Evolutionary conservation across 768 basidiomycete species (phyloP), one percentile per base, ranked within the genome.

Genomic region (Auriculariales sp.): DNA sequence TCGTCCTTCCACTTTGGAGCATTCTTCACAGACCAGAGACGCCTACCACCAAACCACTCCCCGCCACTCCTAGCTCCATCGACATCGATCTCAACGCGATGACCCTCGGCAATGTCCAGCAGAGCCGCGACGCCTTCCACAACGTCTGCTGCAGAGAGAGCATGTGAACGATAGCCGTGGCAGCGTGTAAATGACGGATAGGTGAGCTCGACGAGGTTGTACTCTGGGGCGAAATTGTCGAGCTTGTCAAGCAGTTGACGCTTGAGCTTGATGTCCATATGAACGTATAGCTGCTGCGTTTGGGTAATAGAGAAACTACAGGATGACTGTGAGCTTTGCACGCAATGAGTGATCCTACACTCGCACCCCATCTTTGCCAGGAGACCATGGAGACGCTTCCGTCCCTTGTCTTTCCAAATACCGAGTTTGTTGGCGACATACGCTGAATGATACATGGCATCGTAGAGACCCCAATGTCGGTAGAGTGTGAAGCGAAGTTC

Each of bases 231-330:
- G 48, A 95, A 83, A 36, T 81, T 77, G 48, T 89, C 82, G 3
- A 99, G 76, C 61, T 93, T 91, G 47, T 76, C 71, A 29, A 83
- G 75, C 11, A 99, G 71, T 14, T 75, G 71, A 44, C 76, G 74
- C 64, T 95, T 98, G 53, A 98, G 75, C 59, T 91, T 87, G 68
- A 89, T 84, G 61, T 95, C 91, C 95, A 99, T 99, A 61, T 97
- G 92, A 0, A 83, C 67, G 59, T 90, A 94, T 2, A 85, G 74
- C 58, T 99, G 93, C 56, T 95, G 92, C 14, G 91, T 93, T 63
- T 99, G 93, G 2, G 77, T 74, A 56, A 97, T 77, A 2, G 94
- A 97, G 63, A 97, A 94, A 2, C 94, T 97, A 55, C 19, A 25
- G 3, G 2, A 35, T 52, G 51, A 3, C 3, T 33, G 25, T 1